phyloP scores from a whole-genome alignment of 805 yeast species.

The Zygosaccharomyces bailii region DNA sequence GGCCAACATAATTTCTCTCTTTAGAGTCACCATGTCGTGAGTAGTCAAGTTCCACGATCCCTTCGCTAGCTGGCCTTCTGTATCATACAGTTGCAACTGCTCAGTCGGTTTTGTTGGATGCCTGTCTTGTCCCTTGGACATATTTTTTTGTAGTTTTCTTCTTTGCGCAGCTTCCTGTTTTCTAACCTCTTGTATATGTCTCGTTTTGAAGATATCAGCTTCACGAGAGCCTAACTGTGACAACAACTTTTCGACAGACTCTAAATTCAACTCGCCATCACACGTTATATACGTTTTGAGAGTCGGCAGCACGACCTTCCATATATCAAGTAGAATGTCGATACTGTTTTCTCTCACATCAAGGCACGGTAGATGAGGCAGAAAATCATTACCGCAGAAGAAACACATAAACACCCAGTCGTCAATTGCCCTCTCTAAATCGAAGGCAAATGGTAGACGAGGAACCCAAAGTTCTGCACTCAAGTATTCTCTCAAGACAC shows the following conservation, averaged over 20 bases:
- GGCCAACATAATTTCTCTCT: conserved; percentile 62
- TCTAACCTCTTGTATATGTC: conserved; percentile 67
- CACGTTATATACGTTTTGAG: conserved; percentile 79
- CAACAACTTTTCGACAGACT: conserved; percentile 71
- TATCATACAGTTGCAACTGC: conserved; percentile 73
- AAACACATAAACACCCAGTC: conserved; percentile 99
- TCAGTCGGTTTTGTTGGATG: conserved; percentile 68
- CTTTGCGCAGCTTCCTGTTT: conserved; percentile 63
- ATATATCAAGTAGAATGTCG: conserved; percentile 71
- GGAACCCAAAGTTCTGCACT: conserved; percentile 76
- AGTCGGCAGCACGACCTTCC: conserved; percentile 71
- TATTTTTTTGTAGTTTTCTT: conserved; percentile 48
- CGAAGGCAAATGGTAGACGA: conserved; percentile 67
- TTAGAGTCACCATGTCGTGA: conserved; percentile 63
- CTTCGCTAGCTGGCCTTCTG: conserved; percentile 67
- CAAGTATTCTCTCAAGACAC: conserved; percentile 81
- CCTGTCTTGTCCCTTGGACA: conserved; percentile 69
- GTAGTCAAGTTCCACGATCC: conserved; percentile 65
- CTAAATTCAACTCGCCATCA: conserved; percentile 78
- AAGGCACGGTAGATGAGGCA: conserved; percentile 91
- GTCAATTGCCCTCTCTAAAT: conserved; percentile 91
- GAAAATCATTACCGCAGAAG: conserved; percentile 96
- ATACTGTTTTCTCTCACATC: conserved; percentile 95
- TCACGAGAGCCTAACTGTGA: conserved; percentile 66
- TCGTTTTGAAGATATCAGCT: conserved; percentile 66